Conservation (phyloP, 78 protist genomes). For the Dictyostelium capitatum region DNA sequence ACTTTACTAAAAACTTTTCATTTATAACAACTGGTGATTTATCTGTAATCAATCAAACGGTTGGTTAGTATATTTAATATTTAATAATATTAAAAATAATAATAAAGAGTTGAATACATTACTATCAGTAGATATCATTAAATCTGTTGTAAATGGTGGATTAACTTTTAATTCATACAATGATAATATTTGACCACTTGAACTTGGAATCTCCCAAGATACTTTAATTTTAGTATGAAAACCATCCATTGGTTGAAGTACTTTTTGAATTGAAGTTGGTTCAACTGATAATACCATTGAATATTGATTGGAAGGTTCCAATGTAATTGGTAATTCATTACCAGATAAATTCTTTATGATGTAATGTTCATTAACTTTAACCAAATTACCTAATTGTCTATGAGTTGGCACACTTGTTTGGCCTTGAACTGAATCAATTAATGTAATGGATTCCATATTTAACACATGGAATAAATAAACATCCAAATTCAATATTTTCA, state of each 20-base stretch:
- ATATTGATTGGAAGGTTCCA: conserved; percentile 7
- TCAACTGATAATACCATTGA: conserved; percentile 34
- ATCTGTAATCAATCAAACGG: not conserved
- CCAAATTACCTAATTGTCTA: conserved; percentile 42
- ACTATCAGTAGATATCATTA: conserved; percentile 43
- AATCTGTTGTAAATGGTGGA: conserved; percentile 46
- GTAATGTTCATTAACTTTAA: conserved; percentile 39
- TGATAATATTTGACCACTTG: conserved; percentile 63
- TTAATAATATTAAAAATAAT: no score
- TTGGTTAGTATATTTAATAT: not conserved
- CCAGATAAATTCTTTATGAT: not conserved
- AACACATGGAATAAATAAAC: conserved; percentile 50
- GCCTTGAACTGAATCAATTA: not conserved
- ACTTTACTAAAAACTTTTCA: conserved; percentile 25
- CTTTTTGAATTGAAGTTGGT: conserved; percentile 39
- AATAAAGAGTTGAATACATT: not conserved
- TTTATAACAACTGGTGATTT: conserved; percentile 31
- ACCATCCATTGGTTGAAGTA: conserved; percentile 29
- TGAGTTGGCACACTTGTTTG: conserved; percentile 35
- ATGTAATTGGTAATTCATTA: not conserved
- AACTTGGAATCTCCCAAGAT: conserved; percentile 41
- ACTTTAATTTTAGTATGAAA: conserved; percentile 54
- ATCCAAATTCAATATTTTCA: conserved; percentile 18
- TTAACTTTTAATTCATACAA: conserved; percentile 45
- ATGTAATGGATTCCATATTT: conserved; percentile 35